These are phyloP conservation scores for Penicillium sclerotigenum DNA, from an alignment of 2,329 filamentous ascomycete species.

Conservation along the genomic window DNA sequence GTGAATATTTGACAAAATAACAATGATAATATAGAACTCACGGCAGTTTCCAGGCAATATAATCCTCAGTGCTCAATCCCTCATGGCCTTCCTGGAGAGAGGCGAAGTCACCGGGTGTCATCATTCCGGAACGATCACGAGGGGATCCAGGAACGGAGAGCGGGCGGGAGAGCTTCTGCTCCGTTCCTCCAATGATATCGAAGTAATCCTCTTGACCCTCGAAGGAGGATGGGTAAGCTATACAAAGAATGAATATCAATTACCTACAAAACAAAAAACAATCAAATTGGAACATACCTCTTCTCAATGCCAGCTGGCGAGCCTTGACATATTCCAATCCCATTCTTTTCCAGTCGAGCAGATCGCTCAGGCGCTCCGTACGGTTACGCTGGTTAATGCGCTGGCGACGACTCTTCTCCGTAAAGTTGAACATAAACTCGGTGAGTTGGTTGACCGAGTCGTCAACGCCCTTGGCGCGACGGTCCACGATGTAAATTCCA, in stretches of 20 bases:
- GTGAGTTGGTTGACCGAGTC: conserved; percentile 96
- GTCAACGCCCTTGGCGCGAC: conserved; percentile 90
- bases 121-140: conserved; percentile 88
- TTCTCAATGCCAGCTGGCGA: conserved; percentile 81
- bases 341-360: conserved; percentile 99
- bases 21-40: conserved; percentile 55
- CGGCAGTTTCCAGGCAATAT: conserved; percentile 97
- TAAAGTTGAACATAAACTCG: conserved; percentile 90
- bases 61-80: conserved; percentile 91
- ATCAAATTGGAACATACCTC: conserved; percentile 44
- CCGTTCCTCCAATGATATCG: conserved; percentile 86
- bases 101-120: conserved; percentile 98
- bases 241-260: conserved; percentile 4
- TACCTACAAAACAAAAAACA: background rate
- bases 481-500: conserved; percentile 98
- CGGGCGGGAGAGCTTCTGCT: conserved; percentile 91
- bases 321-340: conserved; percentile 99
- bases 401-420: conserved; percentile 87
- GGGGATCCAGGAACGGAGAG: conserved; percentile 93
- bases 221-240: conserved; percentile 85
- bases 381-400: conserved; percentile 98
- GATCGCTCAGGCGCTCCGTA: conserved; percentile 88
- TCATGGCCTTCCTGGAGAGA: conserved; percentile 92
- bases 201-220: conserved; percentile 72
- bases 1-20: conserved; percentile 2